Percentiles rank a stretch among this genome's conserved stretches.
These are phyloP conservation scores for Calonectria hawksworthii DNA, from an alignment of 2,329 filamentous ascomycete genomes.

Conservation along the genomic window DNA sequence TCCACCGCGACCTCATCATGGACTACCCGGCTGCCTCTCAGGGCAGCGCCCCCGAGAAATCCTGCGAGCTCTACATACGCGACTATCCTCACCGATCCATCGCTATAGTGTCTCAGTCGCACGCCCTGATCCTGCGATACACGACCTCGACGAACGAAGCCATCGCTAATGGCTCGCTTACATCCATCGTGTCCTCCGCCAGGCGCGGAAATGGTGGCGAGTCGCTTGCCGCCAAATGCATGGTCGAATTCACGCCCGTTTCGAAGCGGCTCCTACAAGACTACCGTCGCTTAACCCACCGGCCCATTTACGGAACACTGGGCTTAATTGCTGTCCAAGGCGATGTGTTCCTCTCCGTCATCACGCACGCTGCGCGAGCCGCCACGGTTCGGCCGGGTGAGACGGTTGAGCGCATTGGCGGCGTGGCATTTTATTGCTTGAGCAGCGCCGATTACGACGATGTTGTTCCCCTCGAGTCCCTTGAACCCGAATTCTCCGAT, in stretches of 20 bases:
- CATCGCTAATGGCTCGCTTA: slow-evolving; percentile 70
- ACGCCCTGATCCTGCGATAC: slow-evolving; percentile 89
- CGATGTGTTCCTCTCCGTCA: slow-evolving; percentile 92
- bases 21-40: slow-evolving; percentile 62
- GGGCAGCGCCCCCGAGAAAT: slow-evolving; percentile 67
- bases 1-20: slow-evolving; percentile 54
- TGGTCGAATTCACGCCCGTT: slow-evolving; percentile 85
- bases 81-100: slow-evolving; percentile 91
- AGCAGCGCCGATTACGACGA: slow-evolving; percentile 90
- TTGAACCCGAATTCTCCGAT: slow-evolving; percentile 65
- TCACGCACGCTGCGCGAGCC: slow-evolving; percentile 83
- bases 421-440: slow-evolving; percentile 93
- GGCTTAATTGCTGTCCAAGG: slow-evolving; percentile 86
- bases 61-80: slow-evolving; percentile 85
- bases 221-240: slow-evolving; percentile 74
- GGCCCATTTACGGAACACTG: slow-evolving; percentile 86
- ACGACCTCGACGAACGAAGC: slow-evolving; percentile 74
- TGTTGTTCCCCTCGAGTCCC: slow-evolving; percentile 70
- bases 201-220: slow-evolving; percentile 60
- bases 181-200: slow-evolving; percentile 64
- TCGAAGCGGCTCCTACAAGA: slow-evolving; percentile 77
- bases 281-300: slow-evolving; percentile 81
- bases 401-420: slow-evolving; percentile 87
- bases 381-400: slow-evolving; percentile 89
- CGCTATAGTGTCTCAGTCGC: slow-evolving; percentile 83